Percentiles rank a stretch among this genome's conserved stretches.
Conservation (phyloP, 2,329 filamentous ascomycete species). For the Helminthosporium solani region DNA sequence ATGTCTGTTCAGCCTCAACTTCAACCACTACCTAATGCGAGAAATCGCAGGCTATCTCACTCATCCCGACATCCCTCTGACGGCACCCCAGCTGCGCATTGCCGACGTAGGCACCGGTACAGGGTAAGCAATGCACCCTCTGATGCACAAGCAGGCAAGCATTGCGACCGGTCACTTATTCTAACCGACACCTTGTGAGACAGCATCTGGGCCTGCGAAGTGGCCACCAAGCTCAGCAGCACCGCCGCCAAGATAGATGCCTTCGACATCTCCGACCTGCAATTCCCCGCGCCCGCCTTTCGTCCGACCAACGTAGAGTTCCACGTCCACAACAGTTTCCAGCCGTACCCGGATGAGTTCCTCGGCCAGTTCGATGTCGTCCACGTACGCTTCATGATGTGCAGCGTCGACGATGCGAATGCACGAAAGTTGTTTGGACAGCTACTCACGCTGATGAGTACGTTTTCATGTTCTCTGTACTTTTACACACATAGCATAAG, state of each 20-base stretch:
- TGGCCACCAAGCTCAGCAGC: neutral
- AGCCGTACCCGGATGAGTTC: neutral
- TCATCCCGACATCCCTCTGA: too few relatives aligned
- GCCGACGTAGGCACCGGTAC: neutral
- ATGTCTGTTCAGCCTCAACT: too few relatives aligned
- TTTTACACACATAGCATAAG: neutral
- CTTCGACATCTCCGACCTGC: neutral
- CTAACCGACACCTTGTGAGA: too few relatives aligned
- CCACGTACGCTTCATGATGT: slow-evolving; percentile 1
- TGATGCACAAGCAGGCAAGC: neutral
- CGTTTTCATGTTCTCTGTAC: neutral
- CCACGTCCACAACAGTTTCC: neutral
- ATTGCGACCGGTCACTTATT: too few relatives aligned
- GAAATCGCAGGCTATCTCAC: too few relatives aligned
- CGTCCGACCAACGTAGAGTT: neutral
- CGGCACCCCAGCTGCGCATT: neutral
- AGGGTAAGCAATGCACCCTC: neutral
- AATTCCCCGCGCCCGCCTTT: neutral
- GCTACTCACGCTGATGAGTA: neutral
- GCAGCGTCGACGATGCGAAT: neutral
- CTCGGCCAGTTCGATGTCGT: neutral
- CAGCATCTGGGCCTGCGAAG: neutral
- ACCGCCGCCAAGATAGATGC: neutral
- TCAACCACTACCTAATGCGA: too few relatives aligned
- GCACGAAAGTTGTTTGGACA: neutral